Percentiles rank a stretch among this genome's conserved stretches.
Conservation (phyloP, 2,329 filamentous ascomycete species). For the Alternaria ethzedia region DNA sequence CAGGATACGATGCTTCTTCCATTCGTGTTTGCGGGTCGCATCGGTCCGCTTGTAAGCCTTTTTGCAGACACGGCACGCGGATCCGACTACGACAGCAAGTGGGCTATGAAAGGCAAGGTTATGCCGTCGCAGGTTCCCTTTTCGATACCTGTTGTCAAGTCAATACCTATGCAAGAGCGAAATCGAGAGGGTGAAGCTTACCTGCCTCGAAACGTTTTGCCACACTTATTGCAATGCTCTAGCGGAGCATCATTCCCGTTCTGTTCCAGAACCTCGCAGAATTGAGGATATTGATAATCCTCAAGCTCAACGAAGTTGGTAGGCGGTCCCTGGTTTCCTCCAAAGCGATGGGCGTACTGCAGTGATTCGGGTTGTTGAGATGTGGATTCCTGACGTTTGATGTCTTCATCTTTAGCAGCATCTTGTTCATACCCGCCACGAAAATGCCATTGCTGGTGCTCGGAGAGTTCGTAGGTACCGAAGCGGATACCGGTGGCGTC, state of each 20-base stretch:
- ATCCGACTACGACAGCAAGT: not conserved
- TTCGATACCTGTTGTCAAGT: constrained; percentile 13
- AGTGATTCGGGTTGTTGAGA: not conserved
- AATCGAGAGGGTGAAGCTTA: not conserved
- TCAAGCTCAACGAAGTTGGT: not conserved
- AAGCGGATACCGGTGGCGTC: not conserved
- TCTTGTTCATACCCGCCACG: not conserved
- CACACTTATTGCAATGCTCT: not conserved
- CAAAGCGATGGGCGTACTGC: not conserved
- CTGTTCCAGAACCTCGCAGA: too few species aligned
- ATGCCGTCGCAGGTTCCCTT: constrained; percentile 19
- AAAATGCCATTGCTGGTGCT: not conserved
- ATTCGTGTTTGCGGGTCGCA: constrained; percentile 23
- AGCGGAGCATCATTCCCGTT: not conserved
- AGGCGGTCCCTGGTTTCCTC: not conserved
- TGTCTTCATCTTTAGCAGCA: not conserved
- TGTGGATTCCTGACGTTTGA: not conserved
- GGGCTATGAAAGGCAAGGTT: not conserved
- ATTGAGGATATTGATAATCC: not conserved
- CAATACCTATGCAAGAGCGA: not conserved
- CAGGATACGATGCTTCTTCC: constrained; percentile 11
- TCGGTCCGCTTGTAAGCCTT: constrained; percentile 12
- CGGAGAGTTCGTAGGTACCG: not conserved
- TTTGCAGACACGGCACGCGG: constrained; percentile 9
- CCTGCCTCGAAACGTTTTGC: constrained; percentile 8